Conservation (phyloP, 116 monocot species). For the Papilionanthe hybrid region DNA sequence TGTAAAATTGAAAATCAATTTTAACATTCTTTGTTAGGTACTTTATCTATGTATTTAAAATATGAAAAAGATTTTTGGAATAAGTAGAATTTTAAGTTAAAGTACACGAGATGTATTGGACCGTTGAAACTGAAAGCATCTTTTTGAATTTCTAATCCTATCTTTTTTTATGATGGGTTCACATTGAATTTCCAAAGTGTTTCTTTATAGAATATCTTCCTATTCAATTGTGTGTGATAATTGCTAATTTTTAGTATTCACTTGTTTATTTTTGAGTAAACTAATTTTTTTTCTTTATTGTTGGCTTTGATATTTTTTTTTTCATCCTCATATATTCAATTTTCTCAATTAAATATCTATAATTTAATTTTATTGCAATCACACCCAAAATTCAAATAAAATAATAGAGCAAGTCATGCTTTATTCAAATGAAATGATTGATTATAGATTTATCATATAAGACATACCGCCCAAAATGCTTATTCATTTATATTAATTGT, state of each 20-base stretch:
- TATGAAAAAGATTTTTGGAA: constrained; percentile 49
- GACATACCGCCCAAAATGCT: too few species aligned
- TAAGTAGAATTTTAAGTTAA: background rate
- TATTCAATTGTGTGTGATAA: background rate
- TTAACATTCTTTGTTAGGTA: background rate
- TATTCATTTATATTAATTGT: too few species aligned
- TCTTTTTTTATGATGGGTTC: background rate
- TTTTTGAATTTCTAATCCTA: background rate
- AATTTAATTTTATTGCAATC: too few species aligned
- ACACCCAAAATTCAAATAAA: too few species aligned
- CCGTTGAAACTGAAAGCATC: constrained; percentile 19
- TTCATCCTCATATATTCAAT: background rate
- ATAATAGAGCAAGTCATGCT: too few species aligned
- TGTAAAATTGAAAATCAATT: background rate
- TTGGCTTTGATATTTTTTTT: background rate
- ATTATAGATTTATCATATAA: too few species aligned
- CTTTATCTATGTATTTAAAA: background rate
- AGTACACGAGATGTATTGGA: background rate
- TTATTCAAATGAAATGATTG: too few species aligned
- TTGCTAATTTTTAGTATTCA: background rate
- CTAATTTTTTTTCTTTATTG: background rate
- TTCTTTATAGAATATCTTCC: background rate
- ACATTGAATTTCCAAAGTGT: background rate
- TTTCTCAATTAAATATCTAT: too few species aligned
- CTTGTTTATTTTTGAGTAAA: too few species aligned